phyloP scores from a whole-genome alignment of 2,329 filamentous ascomycete species.

The Fusarium sp. region DNA sequence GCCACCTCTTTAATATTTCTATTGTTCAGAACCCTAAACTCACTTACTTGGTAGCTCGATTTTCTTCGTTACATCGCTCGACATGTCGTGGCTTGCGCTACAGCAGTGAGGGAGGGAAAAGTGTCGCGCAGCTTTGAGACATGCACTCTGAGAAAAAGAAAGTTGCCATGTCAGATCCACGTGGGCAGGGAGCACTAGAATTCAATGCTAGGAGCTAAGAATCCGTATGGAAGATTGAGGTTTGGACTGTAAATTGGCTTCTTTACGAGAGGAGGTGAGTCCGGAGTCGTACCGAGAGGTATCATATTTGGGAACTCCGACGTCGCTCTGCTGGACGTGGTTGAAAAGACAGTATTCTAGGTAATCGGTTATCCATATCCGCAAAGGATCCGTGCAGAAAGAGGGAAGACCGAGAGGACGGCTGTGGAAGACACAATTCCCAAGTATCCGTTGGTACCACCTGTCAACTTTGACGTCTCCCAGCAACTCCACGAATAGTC shows the following conservation, averaged over 20 bases:
- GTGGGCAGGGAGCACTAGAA: constrained; percentile 28
- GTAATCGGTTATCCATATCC: background rate
- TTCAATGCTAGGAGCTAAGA: background rate
- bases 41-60: background rate
- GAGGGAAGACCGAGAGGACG: background rate
- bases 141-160: constrained; percentile 26
- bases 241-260: background rate
- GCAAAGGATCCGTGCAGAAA: background rate
- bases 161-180: constrained; percentile 30
- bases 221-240: background rate
- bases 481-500: constrained; percentile 13
- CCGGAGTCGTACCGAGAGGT: constrained; percentile 4
- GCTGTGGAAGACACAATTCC: constrained; percentile 12
- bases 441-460: constrained; percentile 3
- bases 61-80: constrained; percentile 24
- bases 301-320: background rate
- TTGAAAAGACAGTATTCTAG: background rate
- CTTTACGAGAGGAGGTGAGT: background rate
- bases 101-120: constrained; percentile 27
- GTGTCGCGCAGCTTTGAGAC: constrained; percentile 33
- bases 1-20: background rate
- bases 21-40: constrained; percentile 6
- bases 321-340: background rate
- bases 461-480: constrained; percentile 30
- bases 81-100: constrained; percentile 38